phyloP scores from a whole-genome alignment of 2,329 filamentous ascomycete genomes.

The Aspergillus fischeri region DNA sequence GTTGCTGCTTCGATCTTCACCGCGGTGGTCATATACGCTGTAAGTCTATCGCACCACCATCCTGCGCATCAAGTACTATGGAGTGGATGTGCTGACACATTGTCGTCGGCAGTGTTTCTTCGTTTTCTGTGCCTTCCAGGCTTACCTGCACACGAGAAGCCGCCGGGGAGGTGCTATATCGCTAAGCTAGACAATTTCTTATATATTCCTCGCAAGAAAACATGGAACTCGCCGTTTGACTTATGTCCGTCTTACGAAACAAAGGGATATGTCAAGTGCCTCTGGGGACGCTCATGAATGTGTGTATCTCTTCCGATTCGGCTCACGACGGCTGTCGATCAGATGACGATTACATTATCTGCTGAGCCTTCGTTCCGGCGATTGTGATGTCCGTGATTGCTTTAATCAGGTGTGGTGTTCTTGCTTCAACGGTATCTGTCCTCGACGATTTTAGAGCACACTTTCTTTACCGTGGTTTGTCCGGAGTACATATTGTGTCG shows the following conservation, averaged over 20 bases:
- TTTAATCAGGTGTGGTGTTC: not conserved
- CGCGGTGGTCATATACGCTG: slow-evolving; percentile 82
- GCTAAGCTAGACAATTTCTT: slow-evolving; percentile 47
- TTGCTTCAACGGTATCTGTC: not conserved
- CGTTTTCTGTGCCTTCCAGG: slow-evolving; percentile 86
- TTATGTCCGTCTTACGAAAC: not conserved
- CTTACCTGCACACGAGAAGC: slow-evolving; percentile 77
- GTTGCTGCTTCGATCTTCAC: slow-evolving; percentile 83
- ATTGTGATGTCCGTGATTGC: not conserved
- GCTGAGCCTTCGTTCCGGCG: not conserved
- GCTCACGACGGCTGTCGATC: not conserved
- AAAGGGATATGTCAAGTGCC: not conserved
- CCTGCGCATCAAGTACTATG: not conserved
- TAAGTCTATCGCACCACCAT: slow-evolving; percentile 49
- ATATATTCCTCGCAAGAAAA: slow-evolving; percentile 12
- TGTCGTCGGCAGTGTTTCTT: slow-evolving; percentile 66
- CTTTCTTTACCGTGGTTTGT: not conserved
- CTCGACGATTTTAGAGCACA: not conserved
- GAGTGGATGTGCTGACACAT: slow-evolving; percentile 11
- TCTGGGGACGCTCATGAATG: not conserved
- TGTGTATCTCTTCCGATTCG: not conserved
- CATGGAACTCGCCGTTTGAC: slow-evolving; percentile 10
- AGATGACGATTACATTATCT: not conserved
- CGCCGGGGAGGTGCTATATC: slow-evolving; percentile 80
- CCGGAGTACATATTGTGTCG: not conserved